Base-by-base conservation (phyloP, 257 asterid genomes). In the Haberlea rhodopensis region DNA sequence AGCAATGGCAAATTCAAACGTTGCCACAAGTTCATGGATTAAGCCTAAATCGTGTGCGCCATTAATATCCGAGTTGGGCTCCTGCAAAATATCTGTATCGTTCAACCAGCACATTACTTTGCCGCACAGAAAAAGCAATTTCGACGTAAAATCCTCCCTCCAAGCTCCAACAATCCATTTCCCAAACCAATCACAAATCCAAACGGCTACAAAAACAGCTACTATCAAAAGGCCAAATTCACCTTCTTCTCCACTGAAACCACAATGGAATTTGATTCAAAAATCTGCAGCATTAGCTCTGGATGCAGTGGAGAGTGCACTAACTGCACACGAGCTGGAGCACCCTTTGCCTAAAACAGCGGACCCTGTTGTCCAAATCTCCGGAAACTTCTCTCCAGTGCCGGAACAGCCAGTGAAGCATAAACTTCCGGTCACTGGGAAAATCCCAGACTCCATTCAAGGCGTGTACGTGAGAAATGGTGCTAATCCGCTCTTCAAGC, bases 381-480 rank as follows among this genome's bases (percentile, higher is more conserved):
- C 46, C 19, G 72, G 72, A 13, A 67, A 67, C 13, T 31, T 24
- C 43, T 29, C 65, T 5, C 65, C 73, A 8, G 73, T 68, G 6
- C 67, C 48, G 26, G 73, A 68, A 37, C 32, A n/a, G 6, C 67
- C 67, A 3, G 67, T 32, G 6, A 8, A 2, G 13, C 46, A 23
- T 29, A 11, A 32, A 8, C 67, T 60, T 13, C 43, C 9, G 19
- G 54, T 68, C 31, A n/a, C 24, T 2, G 73, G 73, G 6, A n/a
- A 5, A n/a, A 49, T 68, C 57, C 67, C 73, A 0, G 24, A 51
- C 0, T 29, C 59, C 26, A 51, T 68, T 13, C 52, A 51, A 8
- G 73, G 73, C 11, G 73, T 68, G 7, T 68, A 68, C 43, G 27
- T 68, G 3, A 26, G 73, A 8, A 68, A 68, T 20, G 73, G 73